Evolutionary conservation across 225 moss, liverwort and hornwort species (phyloP).

Genomic region (Sphagnum contortum): DNA sequence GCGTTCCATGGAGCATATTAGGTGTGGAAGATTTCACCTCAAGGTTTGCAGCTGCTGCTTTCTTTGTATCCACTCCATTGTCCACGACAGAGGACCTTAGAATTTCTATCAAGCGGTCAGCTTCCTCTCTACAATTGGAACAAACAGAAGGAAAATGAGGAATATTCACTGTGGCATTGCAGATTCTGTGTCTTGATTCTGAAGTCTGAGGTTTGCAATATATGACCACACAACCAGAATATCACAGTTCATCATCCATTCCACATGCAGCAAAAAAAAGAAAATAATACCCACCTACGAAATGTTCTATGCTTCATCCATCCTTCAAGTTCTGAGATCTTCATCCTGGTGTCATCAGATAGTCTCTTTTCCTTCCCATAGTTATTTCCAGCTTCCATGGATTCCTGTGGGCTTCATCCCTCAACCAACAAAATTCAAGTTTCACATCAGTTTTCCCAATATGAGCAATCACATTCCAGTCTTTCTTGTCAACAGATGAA

Average conservation of each 20-base stretch:
- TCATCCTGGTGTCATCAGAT: conserved; percentile 9
- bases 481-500: too few relatives aligned
- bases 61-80: conserved; percentile 40
- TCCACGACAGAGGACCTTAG: conserved; percentile 59
- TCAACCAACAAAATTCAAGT: too few relatives aligned
- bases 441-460: too few relatives aligned
- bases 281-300: conserved; percentile 33
- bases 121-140: conserved; percentile 54
- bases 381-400: conserved; percentile 51
- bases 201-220: too few relatives aligned
- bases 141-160: too few relatives aligned
- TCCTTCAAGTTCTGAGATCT: conserved; percentile 33
- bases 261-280: too few relatives aligned
- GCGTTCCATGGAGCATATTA: not conserved
- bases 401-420: conserved; percentile 27
- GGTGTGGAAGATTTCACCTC: too few relatives aligned
- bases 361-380: conserved; percentile 38
- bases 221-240: too few relatives aligned
- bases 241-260: too few relatives aligned
- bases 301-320: conserved; percentile 53
- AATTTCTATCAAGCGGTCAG: conserved; percentile 55
- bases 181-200: too few relatives aligned
- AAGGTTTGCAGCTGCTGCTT: conserved; percentile 14
- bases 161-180: too few relatives aligned
- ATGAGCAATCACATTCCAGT: too few relatives aligned